phyloP scores from a whole-genome alignment of 495 filamentous ascomycete species.

The Emericellopsis terricola region DNA sequence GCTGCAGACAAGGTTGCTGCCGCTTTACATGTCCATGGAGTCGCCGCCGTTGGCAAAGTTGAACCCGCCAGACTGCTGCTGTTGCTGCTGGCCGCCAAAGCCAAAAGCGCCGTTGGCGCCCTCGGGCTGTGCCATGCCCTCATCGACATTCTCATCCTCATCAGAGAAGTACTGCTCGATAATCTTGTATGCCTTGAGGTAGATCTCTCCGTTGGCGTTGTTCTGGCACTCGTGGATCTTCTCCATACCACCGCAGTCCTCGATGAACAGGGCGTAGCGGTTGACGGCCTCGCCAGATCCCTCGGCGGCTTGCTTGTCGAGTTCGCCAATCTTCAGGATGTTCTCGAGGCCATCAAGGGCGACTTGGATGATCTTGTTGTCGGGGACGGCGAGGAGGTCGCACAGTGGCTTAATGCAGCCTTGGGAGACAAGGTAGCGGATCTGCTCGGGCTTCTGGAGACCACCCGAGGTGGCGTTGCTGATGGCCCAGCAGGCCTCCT shows the following conservation, averaged over 20 bases:
- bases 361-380: slow-evolving; percentile 99
- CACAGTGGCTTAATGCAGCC: slow-evolving; percentile 97
- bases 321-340: slow-evolving; percentile 96
- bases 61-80: slow-evolving; percentile 65
- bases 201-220: slow-evolving; percentile 99
- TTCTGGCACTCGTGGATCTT: slow-evolving; percentile 99
- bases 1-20: no score
- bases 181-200: slow-evolving; percentile 99
- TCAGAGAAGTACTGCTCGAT: slow-evolving; percentile 99
- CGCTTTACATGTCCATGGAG: slow-evolving; percentile 99
- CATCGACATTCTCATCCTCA: slow-evolving; percentile 74
- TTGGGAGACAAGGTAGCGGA: slow-evolving; percentile 78
- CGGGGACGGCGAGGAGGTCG: slow-evolving; percentile 87
- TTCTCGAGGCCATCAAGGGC: slow-evolving; percentile 97
- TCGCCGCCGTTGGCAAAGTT: slow-evolving; percentile 83
- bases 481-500: slow-evolving; percentile 99
- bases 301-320: slow-evolving; percentile 79
- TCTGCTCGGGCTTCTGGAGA: slow-evolving; percentile 96
- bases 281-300: slow-evolving; percentile 70
- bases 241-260: slow-evolving; percentile 98
- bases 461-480: slow-evolving; percentile 97
- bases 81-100: slow-evolving; percentile 54
- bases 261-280: slow-evolving; percentile 93
- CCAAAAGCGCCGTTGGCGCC: slow-evolving; percentile 63
- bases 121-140: slow-evolving; percentile 31